Percentiles rank a stretch among this genome's conserved stretches.
phyloP scores from a whole-genome alignment of 1,139 yeast genomes.

The Yamadazyma sp. region DNA sequence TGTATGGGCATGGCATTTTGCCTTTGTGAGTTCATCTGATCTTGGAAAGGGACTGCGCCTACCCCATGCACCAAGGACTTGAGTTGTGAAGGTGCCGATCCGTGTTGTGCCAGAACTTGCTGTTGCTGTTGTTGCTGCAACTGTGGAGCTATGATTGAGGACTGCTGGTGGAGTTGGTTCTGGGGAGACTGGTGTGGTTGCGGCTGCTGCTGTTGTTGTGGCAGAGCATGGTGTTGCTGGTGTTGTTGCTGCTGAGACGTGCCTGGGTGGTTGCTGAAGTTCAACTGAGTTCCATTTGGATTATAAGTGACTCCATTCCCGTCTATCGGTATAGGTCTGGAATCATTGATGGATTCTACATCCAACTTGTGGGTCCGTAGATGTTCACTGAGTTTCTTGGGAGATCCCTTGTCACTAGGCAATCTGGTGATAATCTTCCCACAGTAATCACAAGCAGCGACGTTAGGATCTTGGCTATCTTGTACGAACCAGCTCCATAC shows the following conservation, averaged over 20 bases:
- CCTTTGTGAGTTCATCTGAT: background rate
- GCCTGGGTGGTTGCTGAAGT: slow-evolving; percentile 9
- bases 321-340: slow-evolving; percentile 38
- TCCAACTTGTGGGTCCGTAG: slow-evolving; percentile 54
- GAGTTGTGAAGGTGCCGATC: background rate
- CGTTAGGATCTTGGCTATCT: slow-evolving; percentile 45
- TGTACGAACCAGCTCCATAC: slow-evolving; percentile 64
- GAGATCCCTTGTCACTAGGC: slow-evolving; percentile 57
- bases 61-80: background rate
- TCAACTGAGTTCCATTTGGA: slow-evolving; percentile 27
- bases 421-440: slow-evolving; percentile 49
- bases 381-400: slow-evolving; percentile 59
- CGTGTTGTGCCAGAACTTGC: background rate
- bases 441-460: slow-evolving; percentile 57
- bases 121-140: slow-evolving; percentile 1
- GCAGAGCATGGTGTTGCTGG: background rate
- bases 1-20: background rate
- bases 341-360: slow-evolving; percentile 34
- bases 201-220: background rate
- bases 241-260: slow-evolving; percentile 1
- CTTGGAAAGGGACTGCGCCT: background rate
- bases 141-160: background rate
- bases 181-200: background rate
- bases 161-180: background rate
- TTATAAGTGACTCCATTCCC: slow-evolving; percentile 39